Evolutionary conservation across 2,329 filamentous ascomycete genomes (phyloP).

Genomic region (Exophiala aquamarina): DNA sequence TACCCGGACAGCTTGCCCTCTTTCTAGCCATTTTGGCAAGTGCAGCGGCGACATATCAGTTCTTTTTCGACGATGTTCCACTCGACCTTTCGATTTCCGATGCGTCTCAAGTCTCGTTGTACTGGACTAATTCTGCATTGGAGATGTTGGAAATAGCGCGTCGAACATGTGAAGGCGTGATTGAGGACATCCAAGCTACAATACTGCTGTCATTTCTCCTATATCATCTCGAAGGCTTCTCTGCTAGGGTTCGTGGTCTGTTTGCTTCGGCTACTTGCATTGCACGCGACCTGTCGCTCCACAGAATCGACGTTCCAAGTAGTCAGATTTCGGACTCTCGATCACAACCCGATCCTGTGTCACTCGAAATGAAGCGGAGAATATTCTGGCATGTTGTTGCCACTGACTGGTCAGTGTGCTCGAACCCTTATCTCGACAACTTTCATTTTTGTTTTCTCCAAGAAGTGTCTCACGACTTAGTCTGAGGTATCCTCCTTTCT

Average conservation of each 20-base stretch:
- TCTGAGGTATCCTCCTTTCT: too few species aligned
- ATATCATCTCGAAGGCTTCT: constrained; percentile 24
- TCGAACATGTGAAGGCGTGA: constrained; percentile 6
- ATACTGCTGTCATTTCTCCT: constrained; percentile 24
- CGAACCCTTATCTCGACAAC: too few species aligned
- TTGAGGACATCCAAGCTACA: constrained; percentile 21
- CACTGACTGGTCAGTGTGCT: constrained; percentile 41
- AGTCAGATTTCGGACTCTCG: constrained; percentile 21
- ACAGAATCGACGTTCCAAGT: constrained; percentile 34
- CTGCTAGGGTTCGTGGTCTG: constrained; percentile 16
- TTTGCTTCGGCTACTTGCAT: constrained; percentile 13
- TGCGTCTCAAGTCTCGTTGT: constrained; percentile 5
- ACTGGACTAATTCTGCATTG: constrained; percentile 19
- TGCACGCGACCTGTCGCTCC: constrained; percentile 38
- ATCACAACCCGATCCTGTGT: constrained; percentile 25
- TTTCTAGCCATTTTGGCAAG: constrained; percentile 37
- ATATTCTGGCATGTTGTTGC: constrained; percentile 45
- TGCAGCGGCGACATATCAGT: constrained; percentile 28
- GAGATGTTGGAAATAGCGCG: constrained; percentile 22
- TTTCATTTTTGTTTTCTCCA: too few species aligned
- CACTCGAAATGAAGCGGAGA: constrained; percentile 41
- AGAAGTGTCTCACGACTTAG: too few species aligned
- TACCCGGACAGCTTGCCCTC: constrained; percentile 34
- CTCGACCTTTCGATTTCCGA: constrained; percentile 1
- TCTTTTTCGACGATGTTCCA: constrained; percentile 1